phyloP scores from a whole-genome alignment of 257 asterid species.

The Przewalskia tangutica region DNA sequence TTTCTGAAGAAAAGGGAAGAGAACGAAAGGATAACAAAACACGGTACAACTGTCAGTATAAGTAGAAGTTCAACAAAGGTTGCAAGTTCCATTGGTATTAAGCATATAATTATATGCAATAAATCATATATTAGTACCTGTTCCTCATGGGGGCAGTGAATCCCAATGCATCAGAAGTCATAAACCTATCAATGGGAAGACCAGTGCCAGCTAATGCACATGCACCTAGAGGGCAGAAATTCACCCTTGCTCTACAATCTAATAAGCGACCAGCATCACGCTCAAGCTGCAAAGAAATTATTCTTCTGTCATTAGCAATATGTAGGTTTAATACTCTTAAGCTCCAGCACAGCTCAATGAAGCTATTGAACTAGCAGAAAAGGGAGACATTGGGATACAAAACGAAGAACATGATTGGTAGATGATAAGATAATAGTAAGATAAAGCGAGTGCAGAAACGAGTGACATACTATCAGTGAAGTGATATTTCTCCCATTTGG shows the following conservation, averaged over 20 bases:
- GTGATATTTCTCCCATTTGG: not conserved
- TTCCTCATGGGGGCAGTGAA: conserved; percentile 93
- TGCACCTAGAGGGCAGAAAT: conserved; percentile 91
- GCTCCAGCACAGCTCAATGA: not conserved
- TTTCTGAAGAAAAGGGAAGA: not conserved
- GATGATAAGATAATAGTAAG: not conserved
- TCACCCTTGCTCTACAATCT: conserved; percentile 75
- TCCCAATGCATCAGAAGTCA: conserved; percentile 89
- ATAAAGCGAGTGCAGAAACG: not conserved
- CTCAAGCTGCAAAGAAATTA: conserved; percentile 57
- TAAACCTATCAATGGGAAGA: conserved; percentile 90
- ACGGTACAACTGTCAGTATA: not conserved
- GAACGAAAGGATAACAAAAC: not conserved
- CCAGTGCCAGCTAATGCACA: conserved; percentile 99
- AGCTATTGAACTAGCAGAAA: not conserved
- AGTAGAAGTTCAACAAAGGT: not conserved
- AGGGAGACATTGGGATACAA: not conserved
- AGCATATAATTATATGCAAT: not conserved
- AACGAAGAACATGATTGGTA: not conserved
- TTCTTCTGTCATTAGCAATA: conserved; percentile 10
- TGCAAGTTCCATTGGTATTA: not conserved
- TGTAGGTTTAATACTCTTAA: not conserved
- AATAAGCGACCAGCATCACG: conserved; percentile 84
- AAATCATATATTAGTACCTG: conserved; percentile 35
- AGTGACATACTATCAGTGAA: not conserved